phyloP scores from a whole-genome alignment of 352 stramenopile species.

The Phytophthora foliorum region DNA sequence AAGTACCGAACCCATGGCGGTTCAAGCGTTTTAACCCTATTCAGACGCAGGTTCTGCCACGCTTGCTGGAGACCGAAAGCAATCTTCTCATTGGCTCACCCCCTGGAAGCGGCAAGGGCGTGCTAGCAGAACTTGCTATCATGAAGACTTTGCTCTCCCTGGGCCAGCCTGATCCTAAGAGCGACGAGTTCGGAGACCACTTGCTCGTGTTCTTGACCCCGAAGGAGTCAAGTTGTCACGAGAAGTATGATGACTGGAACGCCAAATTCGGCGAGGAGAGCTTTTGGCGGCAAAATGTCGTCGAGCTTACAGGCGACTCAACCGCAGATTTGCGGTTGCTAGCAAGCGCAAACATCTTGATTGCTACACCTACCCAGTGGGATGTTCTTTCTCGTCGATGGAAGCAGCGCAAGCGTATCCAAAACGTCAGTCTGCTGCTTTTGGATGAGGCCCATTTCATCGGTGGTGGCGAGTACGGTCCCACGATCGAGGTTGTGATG shows the following conservation, averaged over 20 bases:
- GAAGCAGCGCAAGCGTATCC: constrained; percentile 97
- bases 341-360: constrained; percentile 91
- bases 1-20: constrained; percentile 62
- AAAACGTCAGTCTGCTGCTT: constrained; percentile 95
- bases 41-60: constrained; percentile 98
- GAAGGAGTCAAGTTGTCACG: constrained; percentile 79
- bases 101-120: constrained; percentile 95
- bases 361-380: constrained; percentile 96
- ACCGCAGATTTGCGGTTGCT: constrained; percentile 95
- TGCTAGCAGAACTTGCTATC: constrained; percentile 96
- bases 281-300: constrained; percentile 88
- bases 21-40: constrained; percentile 99
- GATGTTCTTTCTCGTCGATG: constrained; percentile 97
- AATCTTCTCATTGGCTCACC: constrained; percentile 97
- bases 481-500: constrained; percentile 98
- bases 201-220: constrained; percentile 96
- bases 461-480: constrained; percentile 86
- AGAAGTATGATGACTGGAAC: constrained; percentile 86
- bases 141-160: constrained; percentile 91
- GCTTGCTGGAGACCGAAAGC: constrained; percentile 95
- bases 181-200: constrained; percentile 74
- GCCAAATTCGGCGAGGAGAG: constrained; percentile 87
- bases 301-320: constrained; percentile 95
- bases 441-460: constrained; percentile 99
- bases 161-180: constrained; percentile 60